A percentile compares a stretch with the other conserved stretches of the same genome.
Conservation (phyloP, 2,329 filamentous ascomycete species). For the Chaetothyriales sp. region DNA sequence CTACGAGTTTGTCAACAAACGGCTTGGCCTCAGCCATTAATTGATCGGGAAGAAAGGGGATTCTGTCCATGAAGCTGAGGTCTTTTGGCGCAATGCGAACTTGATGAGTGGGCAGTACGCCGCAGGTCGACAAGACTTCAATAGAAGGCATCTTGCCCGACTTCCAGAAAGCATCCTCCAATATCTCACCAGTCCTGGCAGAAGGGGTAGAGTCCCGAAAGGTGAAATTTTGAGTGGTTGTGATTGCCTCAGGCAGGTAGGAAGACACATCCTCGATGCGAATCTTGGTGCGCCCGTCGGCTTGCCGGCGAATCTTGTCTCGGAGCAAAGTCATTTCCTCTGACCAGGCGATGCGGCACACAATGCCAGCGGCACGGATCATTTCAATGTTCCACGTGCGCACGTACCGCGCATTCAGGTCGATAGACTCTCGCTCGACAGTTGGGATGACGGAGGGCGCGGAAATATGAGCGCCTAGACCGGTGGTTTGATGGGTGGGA, state of each 20-base stretch:
- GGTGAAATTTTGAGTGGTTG: slow-evolving; percentile 75
- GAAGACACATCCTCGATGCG: slow-evolving; percentile 50
- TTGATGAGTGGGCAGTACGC: slow-evolving; percentile 69
- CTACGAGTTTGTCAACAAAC: slow-evolving; percentile 68
- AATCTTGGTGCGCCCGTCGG: slow-evolving; percentile 38
- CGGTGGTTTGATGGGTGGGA: slow-evolving; percentile 92
- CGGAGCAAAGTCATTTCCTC: slow-evolving; percentile 74
- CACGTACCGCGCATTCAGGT: slow-evolving; percentile 89
- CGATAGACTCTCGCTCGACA: slow-evolving; percentile 91
- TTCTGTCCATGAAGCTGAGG: slow-evolving; percentile 69
- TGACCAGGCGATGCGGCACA: slow-evolving; percentile 73
- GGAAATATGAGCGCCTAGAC: slow-evolving; percentile 83
- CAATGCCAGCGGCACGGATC: slow-evolving; percentile 76
- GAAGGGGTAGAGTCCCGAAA: slow-evolving; percentile 86
- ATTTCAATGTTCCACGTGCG: slow-evolving; percentile 93
- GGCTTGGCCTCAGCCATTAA: slow-evolving; percentile 52
- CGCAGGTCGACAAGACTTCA: slow-evolving; percentile 76
- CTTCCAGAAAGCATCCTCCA: slow-evolving; percentile 94
- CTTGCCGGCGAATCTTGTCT: slow-evolving; percentile 37
- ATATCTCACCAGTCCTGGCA: slow-evolving; percentile 64
- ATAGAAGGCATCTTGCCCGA: slow-evolving; percentile 71
- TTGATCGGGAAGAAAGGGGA: slow-evolving; percentile 70
- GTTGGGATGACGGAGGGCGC: slow-evolving; percentile 94
- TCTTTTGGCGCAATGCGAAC: slow-evolving; percentile 64
- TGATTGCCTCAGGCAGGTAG: slow-evolving; percentile 64